Evolutionary conservation across 441 rosid species (phyloP), one percentile per base, ranked within the genome.

Genomic region (Aleurites moluccanus): DNA sequence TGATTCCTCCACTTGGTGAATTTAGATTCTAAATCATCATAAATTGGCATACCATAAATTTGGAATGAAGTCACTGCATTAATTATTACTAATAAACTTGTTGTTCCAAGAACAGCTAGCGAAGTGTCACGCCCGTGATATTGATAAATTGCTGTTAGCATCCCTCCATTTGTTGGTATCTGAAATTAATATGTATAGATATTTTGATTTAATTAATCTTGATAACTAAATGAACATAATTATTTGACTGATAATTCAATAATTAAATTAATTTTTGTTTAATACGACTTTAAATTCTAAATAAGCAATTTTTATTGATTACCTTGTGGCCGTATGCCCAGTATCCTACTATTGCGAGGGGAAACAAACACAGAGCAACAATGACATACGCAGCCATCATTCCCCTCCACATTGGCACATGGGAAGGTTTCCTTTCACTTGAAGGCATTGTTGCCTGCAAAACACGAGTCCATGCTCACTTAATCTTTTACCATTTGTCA

Each of bases 401-500:
- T 35, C 89, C 89, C 75, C 74, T 80, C 91, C 91, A 85, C 91
- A 85, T 85, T 16, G 88, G 86, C 47, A 73, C 20, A 1, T 80
- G 83, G 9, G 85, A 85, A 18, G 87, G 88, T 49, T 85, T 68
- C 75, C 81, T 80, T 42, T 60, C 75, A 53, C 75, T 81, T 9
- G 90, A 82, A 62, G 92, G 88, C 90, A 86, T 85, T 0, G 92
- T 88, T n/a, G 86, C 91, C 89, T 86, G 77, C 66, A 68, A 25
- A 11, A 10, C 6, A 52, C n/a, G 4, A 52, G 5, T 52, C 7
- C 21, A 18, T 16, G 8, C 21, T 16, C n/a, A 20, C 3, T 8
- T 16, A 52, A 1, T 52, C 20, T 20, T 18, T 18, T 4, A 6
- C 9, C 21, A 30, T 30, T 30, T 52, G 0, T 52, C 21, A 16